A percentile compares a stretch with the other conserved stretches of the same genome.
Evolutionary conservation across 495 filamentous ascomycete species (phyloP).

Genomic region (Penicillium paxilli): DNA sequence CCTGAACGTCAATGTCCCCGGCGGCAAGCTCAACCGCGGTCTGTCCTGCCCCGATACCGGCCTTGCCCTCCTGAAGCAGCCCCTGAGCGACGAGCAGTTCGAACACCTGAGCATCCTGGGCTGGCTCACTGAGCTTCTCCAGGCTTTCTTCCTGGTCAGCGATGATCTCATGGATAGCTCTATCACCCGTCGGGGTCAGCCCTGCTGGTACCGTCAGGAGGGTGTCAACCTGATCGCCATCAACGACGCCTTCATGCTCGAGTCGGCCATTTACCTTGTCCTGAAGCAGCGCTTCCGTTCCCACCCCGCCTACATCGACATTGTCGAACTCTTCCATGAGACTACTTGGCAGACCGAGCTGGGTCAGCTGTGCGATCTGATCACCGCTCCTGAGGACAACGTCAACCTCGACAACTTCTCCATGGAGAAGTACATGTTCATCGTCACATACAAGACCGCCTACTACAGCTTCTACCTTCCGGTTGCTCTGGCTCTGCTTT

Average conservation of each 20-base stretch:
- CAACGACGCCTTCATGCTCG: conserved; percentile 97
- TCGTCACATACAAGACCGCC: conserved; percentile 98
- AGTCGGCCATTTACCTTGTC: conserved; percentile 83
- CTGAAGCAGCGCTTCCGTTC: conserved; percentile 89
- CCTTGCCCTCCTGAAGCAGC: conserved; percentile 70
- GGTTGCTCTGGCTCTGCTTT: conserved; percentile 84
- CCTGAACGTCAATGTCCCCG: conserved; percentile 80
- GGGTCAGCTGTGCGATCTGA: conserved; percentile 89
- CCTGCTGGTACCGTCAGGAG: conserved; percentile 92
- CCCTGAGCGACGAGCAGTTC: conserved; percentile 77
- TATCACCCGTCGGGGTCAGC: conserved; percentile 87
- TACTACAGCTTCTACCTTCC: conserved; percentile 99
- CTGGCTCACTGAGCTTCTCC: conserved; percentile 96
- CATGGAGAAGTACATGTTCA: conserved; percentile 94
- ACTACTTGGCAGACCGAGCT: conserved; percentile 89
- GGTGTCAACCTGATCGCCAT: conserved; percentile 92
- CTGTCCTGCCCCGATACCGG: conserved; percentile 95
- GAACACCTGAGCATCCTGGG: conserved; percentile 82
- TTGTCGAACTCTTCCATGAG: conserved; percentile 95
- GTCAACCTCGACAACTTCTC: conserved; percentile 88
- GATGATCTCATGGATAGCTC: conserved; percentile 98
- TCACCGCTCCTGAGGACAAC: conserved; percentile 92
- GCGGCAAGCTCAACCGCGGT: conserved; percentile 97
- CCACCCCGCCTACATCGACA: conserved; percentile 82
- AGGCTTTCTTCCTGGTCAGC: conserved; percentile 97